Conservation (phyloP, 2,329 filamentous ascomycete species). For the Stachybotrys chlorohalonatus region DNA sequence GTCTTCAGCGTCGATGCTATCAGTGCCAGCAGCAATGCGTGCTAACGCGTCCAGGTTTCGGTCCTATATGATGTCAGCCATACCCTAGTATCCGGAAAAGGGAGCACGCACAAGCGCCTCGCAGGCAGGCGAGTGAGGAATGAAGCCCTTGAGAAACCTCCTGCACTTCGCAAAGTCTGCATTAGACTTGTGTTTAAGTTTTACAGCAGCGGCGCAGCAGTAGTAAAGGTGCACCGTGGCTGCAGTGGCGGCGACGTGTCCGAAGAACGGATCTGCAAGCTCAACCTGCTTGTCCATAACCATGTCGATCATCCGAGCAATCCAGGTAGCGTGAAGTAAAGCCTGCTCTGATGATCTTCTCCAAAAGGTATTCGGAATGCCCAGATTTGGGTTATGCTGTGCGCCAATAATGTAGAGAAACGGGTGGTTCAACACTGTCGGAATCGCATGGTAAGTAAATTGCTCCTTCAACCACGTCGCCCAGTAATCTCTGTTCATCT, state of each 20-base stretch:
- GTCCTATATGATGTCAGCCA: slow-evolving; percentile 25
- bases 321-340: slow-evolving; percentile 42
- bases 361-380: slow-evolving; percentile 46
- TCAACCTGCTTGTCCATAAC: slow-evolving; percentile 38
- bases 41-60: slow-evolving; percentile 38
- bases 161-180: slow-evolving; percentile 42
- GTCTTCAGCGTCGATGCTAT: slow-evolving; percentile 37
- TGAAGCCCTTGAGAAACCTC: slow-evolving; percentile 37
- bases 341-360: slow-evolving; percentile 40
- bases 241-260: slow-evolving; percentile 40
- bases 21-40: slow-evolving; percentile 37
- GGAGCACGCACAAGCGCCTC: slow-evolving; percentile 28
- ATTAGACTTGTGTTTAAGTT: slow-evolving; percentile 41
- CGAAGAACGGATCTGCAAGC: slow-evolving; percentile 42
- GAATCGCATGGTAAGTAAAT: slow-evolving; percentile 43
- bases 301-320: slow-evolving; percentile 46
- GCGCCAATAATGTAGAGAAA: slow-evolving; percentile 44
- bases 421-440: slow-evolving; percentile 42
- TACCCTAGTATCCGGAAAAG: too few species aligned
- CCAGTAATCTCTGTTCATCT: slow-evolving; percentile 37
- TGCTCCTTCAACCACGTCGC: slow-evolving; percentile 42
- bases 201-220: slow-evolving; percentile 38
- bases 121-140: slow-evolving; percentile 36
- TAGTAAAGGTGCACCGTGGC: slow-evolving; percentile 45
- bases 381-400: slow-evolving; percentile 40